Conservation (phyloP, 352 stramenopile species). For the Halophytophthora batemanensis region DNA sequence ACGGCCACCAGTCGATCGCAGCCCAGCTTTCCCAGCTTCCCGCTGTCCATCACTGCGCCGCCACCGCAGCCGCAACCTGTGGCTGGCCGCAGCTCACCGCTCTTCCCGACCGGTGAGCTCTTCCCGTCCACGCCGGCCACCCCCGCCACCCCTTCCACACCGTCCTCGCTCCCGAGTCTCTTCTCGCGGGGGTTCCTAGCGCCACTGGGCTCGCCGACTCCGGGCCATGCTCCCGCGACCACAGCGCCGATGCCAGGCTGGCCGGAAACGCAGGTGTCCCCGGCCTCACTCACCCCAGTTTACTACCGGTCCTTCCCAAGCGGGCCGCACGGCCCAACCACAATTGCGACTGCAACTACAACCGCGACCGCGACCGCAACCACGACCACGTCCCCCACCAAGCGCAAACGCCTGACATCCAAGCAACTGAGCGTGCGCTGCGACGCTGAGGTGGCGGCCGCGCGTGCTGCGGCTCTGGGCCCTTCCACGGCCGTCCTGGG, state of each 20-base stretch:
- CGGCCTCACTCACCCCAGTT: constrained; percentile 41
- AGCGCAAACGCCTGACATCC: constrained; percentile 76
- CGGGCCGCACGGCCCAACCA: constrained; percentile 12
- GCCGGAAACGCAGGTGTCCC: constrained; percentile 20
- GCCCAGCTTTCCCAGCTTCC: constrained; percentile 31
- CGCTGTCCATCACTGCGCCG: constrained; percentile 47
- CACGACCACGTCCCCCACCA: constrained; percentile 42
- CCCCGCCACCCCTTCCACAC: constrained; percentile 22
- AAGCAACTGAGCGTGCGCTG: constrained; percentile 55
- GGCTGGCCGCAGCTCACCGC: constrained; percentile 14
- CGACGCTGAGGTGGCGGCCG: constrained; percentile 36
- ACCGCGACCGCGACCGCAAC: neutral
- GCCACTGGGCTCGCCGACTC: constrained; percentile 32
- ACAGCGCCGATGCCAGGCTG: neutral
- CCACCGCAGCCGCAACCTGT: constrained; percentile 11
- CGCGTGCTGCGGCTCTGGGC: constrained; percentile 15
- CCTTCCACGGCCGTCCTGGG: constrained; percentile 20
- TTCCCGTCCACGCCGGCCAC: constrained; percentile 18
- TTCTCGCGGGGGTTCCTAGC: constrained; percentile 43
- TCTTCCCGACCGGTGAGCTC: constrained; percentile 35
- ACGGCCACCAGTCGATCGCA: constrained; percentile 18
- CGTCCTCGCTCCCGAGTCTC: constrained; percentile 45
- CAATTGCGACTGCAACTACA: neutral
- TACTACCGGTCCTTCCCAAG: constrained; percentile 39
- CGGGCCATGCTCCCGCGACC: neutral